Evolutionary conservation across 2,329 filamentous ascomycete genomes (phyloP).

Genomic region (Tolypocladium cylindrosporum): DNA sequence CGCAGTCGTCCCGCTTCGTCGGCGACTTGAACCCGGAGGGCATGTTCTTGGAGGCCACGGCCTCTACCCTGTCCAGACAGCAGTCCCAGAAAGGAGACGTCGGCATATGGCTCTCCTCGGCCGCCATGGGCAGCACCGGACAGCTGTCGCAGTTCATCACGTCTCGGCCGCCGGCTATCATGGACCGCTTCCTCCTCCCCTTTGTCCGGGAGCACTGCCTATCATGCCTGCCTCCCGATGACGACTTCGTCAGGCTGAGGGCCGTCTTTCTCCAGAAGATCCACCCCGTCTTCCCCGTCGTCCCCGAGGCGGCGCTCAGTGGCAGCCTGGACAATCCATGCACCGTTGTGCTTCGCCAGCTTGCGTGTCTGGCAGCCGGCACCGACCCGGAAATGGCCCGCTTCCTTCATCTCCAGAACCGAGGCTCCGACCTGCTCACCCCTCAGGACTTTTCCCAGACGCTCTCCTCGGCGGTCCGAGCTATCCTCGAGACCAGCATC

Average conservation of each 20-base stretch:
- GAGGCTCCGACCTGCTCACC: conserved; percentile 26
- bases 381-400: conserved; percentile 34
- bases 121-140: conserved; percentile 12
- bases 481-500: conserved; percentile 41
- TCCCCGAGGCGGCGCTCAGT: conserved; percentile 27
- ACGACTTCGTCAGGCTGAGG: conserved; percentile 35
- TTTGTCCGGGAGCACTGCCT: conserved; percentile 37
- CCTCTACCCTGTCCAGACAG: conserved; percentile 19
- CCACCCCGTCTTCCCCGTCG: conserved; percentile 43
- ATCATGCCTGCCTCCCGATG: conserved; percentile 34
- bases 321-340: conserved; percentile 20
- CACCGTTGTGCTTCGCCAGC: conserved; percentile 38
- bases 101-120: conserved; percentile 42
- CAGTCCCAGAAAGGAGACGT: conserved; percentile 40
- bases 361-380: conserved; percentile 44
- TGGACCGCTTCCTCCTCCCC: conserved; percentile 29
- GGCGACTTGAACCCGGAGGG: conserved; percentile 51
- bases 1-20: conserved; percentile 37
- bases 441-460: conserved; percentile 37
- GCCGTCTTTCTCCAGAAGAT: conserved; percentile 40
- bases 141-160: conserved; percentile 26
- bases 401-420: conserved; percentile 33
- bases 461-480: conserved; percentile 37
- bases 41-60: conserved; percentile 46
- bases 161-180: conserved; percentile 24